Evolutionary conservation across 2,329 filamentous ascomycete genomes (phyloP).

Genomic region (Fusarium mexicanum): DNA sequence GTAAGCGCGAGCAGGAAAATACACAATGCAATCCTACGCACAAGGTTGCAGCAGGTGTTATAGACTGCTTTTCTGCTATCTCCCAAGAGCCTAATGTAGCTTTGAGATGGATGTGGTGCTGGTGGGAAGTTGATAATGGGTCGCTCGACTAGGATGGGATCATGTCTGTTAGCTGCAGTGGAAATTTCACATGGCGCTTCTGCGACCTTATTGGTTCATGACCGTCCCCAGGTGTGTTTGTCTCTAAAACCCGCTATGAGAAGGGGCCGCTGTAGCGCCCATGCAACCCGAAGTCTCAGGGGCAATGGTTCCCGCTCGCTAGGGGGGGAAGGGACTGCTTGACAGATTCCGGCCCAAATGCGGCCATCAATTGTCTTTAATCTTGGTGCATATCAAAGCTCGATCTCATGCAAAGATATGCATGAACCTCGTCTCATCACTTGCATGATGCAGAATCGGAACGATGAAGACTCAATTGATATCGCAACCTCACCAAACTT

Average conservation of each 20-base stretch:
- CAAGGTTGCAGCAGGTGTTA: conserved; percentile 30
- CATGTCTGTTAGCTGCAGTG: conserved; percentile 22
- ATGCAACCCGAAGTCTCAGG: conserved; percentile 18
- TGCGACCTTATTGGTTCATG: conserved; percentile 18
- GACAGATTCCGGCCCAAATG: conserved; percentile 28
- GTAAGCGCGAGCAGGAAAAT: conserved; percentile 7
- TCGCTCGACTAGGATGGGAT: conserved; percentile 35
- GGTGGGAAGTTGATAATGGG: conserved; percentile 28
- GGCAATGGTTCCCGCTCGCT: conserved; percentile 14
- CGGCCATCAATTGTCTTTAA: conserved; percentile 2
- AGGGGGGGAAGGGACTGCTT: conserved; percentile 7
- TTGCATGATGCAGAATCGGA: conserved; percentile 20
- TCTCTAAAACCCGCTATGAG: conserved; percentile 25
- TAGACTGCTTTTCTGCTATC: conserved; percentile 16
- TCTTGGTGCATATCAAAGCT: conserved; percentile 25
- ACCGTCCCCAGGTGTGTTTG: conserved; percentile 13
- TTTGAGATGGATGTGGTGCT: conserved; percentile 15
- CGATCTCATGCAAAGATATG: conserved; percentile 31
- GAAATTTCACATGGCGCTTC: conserved; percentile 24
- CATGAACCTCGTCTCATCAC: conserved; percentile 27
- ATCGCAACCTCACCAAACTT: neutral
- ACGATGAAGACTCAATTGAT: neutral
- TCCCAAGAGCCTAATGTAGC: conserved; percentile 21
- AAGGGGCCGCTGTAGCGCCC: conserved; percentile 24
- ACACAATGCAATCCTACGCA: conserved; percentile 15